Base-by-base conservation (phyloP, 2,329 filamentous ascomycete genomes). In the Drechslerella dactyloides region DNA sequence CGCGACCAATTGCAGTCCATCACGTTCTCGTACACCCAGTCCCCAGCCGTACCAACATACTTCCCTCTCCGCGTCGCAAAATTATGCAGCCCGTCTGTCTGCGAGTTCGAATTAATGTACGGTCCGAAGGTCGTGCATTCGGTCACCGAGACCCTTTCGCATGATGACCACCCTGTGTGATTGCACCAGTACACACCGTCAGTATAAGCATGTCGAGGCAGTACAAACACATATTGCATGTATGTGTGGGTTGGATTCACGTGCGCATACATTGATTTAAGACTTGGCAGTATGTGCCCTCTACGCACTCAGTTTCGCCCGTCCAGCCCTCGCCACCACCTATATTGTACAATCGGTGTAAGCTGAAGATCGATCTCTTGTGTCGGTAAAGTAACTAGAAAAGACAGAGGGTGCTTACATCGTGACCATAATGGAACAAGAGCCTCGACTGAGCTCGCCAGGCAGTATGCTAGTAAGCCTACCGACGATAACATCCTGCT, bases 11-110 rank as follows among this genome's bases (percentile, higher is more conserved):
- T 46, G 76, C 78, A 17, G 69, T 79, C 64, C 79, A 78, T 69
- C 77, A 78, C n/a, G 76, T 78, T 44, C 75, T 76, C 33, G 73
- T 77, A 51, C 74, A 76, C 59, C 78, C 78, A 27, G 78, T 78
- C 37, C 52, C 77, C 72, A 59, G 66, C 66, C 5, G 66, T 70
- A 30, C 66, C 66, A 17, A 70, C 27, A 46, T 70, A 70, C 53
- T 70, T 70, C 10, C 66, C 66, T 50, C 66, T 51, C 13, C 66
- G 59, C 13, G 59, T 54, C 7, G 66, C 59, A n/a, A 59, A 70
- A 21, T 35, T 40, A 40, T 70, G 64, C 40, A 70, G 37, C 17
- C 66, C 66, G 35, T 70, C 66, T 19, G 66, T 70, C 40, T 70
- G 54, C 8, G 66, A 70, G 48, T 70, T 64, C 35, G 59, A 59